These are phyloP conservation scores for Phialocephala subalpina DNA, from an alignment of 2,329 filamentous ascomycete species.

Conservation along the genomic window DNA sequence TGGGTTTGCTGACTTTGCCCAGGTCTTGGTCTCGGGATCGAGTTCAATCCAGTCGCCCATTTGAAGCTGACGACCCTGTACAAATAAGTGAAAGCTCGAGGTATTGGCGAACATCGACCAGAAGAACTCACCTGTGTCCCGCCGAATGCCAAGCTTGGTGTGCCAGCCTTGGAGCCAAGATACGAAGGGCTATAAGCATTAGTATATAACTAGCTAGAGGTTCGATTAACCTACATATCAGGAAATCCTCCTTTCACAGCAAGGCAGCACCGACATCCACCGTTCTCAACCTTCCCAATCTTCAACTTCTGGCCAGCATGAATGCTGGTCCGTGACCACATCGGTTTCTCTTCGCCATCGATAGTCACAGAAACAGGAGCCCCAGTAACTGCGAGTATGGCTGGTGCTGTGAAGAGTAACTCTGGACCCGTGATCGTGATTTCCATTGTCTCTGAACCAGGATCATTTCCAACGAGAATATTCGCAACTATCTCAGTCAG, in stretches of 20 bases:
- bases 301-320: conserved; percentile 59
- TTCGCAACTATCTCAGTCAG: conserved; percentile 55
- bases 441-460: conserved; percentile 61
- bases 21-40: conserved; percentile 10
- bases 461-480: conserved; percentile 63
- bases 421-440: conserved; percentile 68
- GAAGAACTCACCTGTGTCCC: conserved; percentile 49
- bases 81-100: neutral
- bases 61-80: conserved; percentile 35
- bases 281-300: conserved; percentile 60
- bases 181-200: conserved; percentile 41
- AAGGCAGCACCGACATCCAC: conserved; percentile 65
- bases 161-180: conserved; percentile 54
- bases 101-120: neutral
- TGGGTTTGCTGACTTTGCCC: conserved; percentile 16
- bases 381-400: conserved; percentile 64
- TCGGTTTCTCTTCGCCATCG: conserved; percentile 56
- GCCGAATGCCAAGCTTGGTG: conserved; percentile 53
- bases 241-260: conserved; percentile 64
- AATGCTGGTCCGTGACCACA: conserved; percentile 63
- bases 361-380: conserved; percentile 59
- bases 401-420: conserved; percentile 60
- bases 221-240: conserved; percentile 43
- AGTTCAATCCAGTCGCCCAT: conserved; percentile 31
- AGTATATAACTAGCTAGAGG: neutral